Base-by-base conservation (phyloP, 148 eudicot species). In the Rhododendron ovatum region DNA sequence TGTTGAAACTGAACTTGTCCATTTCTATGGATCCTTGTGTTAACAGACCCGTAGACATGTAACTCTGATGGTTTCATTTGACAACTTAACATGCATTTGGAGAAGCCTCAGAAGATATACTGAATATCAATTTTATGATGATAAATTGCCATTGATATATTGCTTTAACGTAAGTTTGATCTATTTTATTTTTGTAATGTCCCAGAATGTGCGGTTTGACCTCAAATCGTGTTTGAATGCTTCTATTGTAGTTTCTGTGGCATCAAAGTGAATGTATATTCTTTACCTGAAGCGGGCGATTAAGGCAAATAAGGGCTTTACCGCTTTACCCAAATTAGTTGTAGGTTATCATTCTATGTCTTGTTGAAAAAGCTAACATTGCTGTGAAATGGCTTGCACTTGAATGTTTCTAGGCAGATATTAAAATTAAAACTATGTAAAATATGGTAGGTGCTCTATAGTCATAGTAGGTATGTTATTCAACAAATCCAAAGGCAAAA, bases 11-110 rank as follows among this genome's bases (percentile, higher is more conserved):
- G 12, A 78, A 45, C 13, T 78, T 53, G 59, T 71, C 78, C 71
- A 55, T 59, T 12, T 57, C 24, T 28, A 26, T 43, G 79, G 59
- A 76, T 80, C n/a, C 87, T 86, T 45, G 75, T 55, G 1, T 81
- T 28, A 51, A 28, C 41, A 30, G 39, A 28, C 51, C 15, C 15
- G 65, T 50, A 30, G 11, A 26, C n/a, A 28, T 26, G 24, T 55
- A 80, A 50, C 69, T 55, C 3, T 55, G 37, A 4, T 55, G 67
- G 11, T 48, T 80, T 55, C 63, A 28, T 50, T 47, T 14, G 26
- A 81, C 41, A 8, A 33, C 50, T 30, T 82, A 5, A n/a, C 35
- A 43, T 63, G 51, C 30, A 83, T 55, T 61, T 0, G 7, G 84
- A 41, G 43, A 63, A 14, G 51, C 24, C 50, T 80, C 30, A 82